Evolutionary conservation across 768 basidiomycete genomes (phyloP), one percentile per base, ranked within the genome.

Genomic region (Kwoniella pini): DNA sequence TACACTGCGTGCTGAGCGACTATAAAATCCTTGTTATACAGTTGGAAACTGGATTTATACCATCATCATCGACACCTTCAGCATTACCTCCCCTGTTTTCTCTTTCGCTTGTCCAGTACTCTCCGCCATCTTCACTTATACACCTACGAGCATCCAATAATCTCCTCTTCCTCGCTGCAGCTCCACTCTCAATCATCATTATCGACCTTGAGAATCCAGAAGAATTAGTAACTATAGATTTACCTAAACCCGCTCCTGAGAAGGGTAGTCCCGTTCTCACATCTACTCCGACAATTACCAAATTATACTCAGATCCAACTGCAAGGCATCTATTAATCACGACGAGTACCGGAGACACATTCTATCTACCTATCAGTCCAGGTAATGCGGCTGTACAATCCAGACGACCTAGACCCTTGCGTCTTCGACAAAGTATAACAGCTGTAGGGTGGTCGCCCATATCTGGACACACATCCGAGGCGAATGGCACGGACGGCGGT

Each of bases 281-380:
- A 27, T 60, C 57, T n/a, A 42, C 38, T 3, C 67, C 66, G 15
- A 49, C 55, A n/a, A 85, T 97, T 46, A 80, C 88, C 81, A 88
- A 88, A 72, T 79, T 97, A 53, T 97, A 93, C 80, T 85, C 90
- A 75, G 94, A 98, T 77, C 94, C 94, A 13, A 89, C 92, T 0
- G 94, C 94, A 3, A 83, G 89, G 31, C 96, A 98, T 80, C 84
- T 95, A 50, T 79, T 98, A 40, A 83, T 95, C 54, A 90, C 91
- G 0, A 93, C 92, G 9, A 81, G 81, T 12, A 86, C 91, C 70
- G 92, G 92, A 51, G 94, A 99, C 74, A 94, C 91, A 63, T 97
- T 90, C 87, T 97, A 98, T 74, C 80, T 93, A 3, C 92, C 86
- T 84, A 54, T 75, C 42, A 66, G 65, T 53, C 65, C 60, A 36